phyloP scores from a whole-genome alignment of 805 yeast species.

The Sungouiozyma intestinalis region DNA sequence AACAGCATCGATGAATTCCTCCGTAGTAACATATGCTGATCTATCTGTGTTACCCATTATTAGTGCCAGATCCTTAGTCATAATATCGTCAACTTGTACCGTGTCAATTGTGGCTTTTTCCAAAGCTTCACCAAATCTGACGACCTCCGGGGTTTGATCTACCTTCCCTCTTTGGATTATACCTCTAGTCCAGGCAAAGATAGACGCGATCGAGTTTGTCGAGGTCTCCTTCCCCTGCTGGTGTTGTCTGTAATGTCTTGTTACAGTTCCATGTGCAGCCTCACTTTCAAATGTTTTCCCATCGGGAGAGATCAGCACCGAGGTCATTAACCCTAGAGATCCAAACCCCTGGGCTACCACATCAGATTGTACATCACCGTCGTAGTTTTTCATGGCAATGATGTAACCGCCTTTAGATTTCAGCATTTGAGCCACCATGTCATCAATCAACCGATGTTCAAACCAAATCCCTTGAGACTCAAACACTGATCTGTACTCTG shows the following conservation, averaged over 20 bases:
- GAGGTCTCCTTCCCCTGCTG: slow-evolving; percentile 97
- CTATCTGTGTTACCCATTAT: slow-evolving; percentile 82
- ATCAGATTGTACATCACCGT: slow-evolving; percentile 95
- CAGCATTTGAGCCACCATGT: slow-evolving; percentile 98
- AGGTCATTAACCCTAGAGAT: slow-evolving; percentile 92
- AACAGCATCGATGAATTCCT: slow-evolving; percentile 81
- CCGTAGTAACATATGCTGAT: slow-evolving; percentile 75
- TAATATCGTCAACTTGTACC: slow-evolving; percentile 70
- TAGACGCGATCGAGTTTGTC: slow-evolving; percentile 94
- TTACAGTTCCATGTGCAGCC: slow-evolving; percentile 99
- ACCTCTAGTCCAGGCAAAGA: slow-evolving; percentile 96
- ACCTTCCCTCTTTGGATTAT: slow-evolving; percentile 83
- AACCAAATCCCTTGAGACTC: slow-evolving; percentile 84
- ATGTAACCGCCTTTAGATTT: slow-evolving; percentile 92
- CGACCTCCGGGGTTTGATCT: slow-evolving; percentile 79
- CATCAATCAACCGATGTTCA: slow-evolving; percentile 94
- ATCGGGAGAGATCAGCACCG: slow-evolving; percentile 93
- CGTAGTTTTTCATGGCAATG: slow-evolving; percentile 95
- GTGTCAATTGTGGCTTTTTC: slow-evolving; percentile 83
- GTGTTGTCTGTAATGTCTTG: slow-evolving; percentile 92
- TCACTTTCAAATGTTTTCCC: slow-evolving; percentile 92
- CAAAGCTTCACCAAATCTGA: slow-evolving; percentile 62
- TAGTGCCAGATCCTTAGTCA: slow-evolving; percentile 94
- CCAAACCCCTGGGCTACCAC: slow-evolving; percentile 98
- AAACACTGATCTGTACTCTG: slow-evolving; percentile 57